Percentiles rank a stretch among this genome's conserved stretches.
Evolutionary conservation across 176 grass and related monocot species (phyloP).

Genomic region (Lolium multiflorum): DNA sequence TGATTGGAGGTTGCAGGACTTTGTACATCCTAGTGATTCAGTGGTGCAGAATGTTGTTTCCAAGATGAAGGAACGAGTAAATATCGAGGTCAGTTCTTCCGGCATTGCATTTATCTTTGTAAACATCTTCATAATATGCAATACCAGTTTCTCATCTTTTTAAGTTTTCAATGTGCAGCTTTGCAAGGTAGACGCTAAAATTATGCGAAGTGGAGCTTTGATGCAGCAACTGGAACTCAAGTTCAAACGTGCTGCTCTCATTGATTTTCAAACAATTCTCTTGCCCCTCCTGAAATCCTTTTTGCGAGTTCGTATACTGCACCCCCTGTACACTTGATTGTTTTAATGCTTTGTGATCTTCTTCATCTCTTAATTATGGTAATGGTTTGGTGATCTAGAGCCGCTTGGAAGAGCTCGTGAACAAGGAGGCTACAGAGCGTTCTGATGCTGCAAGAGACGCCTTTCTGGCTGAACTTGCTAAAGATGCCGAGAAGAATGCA

Average conservation of each 20-base stretch:
- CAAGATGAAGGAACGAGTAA: conserved; percentile 64
- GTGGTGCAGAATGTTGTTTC: conserved; percentile 54
- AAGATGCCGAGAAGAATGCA: conserved; percentile 82
- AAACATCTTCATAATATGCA: conserved; percentile 27
- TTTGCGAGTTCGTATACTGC: conserved; percentile 68
- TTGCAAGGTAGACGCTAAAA: conserved; percentile 83
- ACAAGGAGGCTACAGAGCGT: conserved; percentile 92
- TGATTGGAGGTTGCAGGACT: conserved; percentile 72
- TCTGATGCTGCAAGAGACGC: conserved; percentile 97
- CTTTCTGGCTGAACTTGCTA: conserved; percentile 91
- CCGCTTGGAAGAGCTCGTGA: conserved; percentile 77
- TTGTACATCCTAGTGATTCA: conserved; percentile 63
- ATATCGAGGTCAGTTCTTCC: conserved; percentile 65
- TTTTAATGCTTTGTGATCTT: conserved; percentile 28
- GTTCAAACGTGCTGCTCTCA: conserved; percentile 60
- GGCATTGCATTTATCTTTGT: too few relatives aligned
- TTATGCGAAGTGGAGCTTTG: conserved; percentile 66
- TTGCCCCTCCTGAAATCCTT: conserved; percentile 73
- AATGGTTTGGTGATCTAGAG: conserved; percentile 55
- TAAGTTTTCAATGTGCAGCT: conserved; percentile 62
- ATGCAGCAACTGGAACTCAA: conserved; percentile 72
- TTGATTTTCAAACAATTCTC: conserved; percentile 83
- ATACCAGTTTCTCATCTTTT: conserved; percentile 13
- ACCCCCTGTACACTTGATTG: not conserved
- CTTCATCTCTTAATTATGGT: conserved; percentile 46